A percentile compares a stretch with the other conserved stretches of the same genome.
Conservation (phyloP, 345 rosid genomes). For the Atalantia buxifolia region DNA sequence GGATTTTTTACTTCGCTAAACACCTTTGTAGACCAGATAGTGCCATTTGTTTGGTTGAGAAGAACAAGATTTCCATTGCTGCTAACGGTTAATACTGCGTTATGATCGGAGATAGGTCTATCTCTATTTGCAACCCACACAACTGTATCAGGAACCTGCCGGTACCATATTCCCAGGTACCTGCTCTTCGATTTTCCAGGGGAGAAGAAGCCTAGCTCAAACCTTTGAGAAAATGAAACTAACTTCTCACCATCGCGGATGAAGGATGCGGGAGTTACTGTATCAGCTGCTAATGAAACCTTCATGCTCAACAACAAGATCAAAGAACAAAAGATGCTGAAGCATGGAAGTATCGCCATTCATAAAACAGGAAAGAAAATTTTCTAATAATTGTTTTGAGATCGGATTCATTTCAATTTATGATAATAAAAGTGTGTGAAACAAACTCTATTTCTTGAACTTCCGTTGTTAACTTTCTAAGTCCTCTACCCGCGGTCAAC, state of each 20-base stretch:
- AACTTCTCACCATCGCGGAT: not conserved
- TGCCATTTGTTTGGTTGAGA: not conserved
- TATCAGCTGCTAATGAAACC: not conserved
- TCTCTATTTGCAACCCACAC: not conserved
- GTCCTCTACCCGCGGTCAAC: no score
- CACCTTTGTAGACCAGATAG: not conserved
- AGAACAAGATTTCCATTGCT: not conserved
- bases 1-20: not conserved
- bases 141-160: not conserved
- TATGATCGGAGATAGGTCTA: not conserved
- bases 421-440: no score
- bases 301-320: not conserved
- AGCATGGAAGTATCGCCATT: not conserved
- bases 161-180: not conserved
- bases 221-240: not conserved
- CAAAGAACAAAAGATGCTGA: not conserved
- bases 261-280: not conserved
- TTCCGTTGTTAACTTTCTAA: no score
- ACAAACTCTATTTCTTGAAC: no score
- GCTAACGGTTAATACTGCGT: not conserved
- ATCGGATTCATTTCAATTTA: no score
- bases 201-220: not conserved
- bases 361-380: no score
- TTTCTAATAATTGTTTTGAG: no score
- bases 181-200: not conserved